Base-by-base conservation (phyloP, 228 moss, liverwort and hornwort species). In the Sphagnum magellanicum region DNA sequence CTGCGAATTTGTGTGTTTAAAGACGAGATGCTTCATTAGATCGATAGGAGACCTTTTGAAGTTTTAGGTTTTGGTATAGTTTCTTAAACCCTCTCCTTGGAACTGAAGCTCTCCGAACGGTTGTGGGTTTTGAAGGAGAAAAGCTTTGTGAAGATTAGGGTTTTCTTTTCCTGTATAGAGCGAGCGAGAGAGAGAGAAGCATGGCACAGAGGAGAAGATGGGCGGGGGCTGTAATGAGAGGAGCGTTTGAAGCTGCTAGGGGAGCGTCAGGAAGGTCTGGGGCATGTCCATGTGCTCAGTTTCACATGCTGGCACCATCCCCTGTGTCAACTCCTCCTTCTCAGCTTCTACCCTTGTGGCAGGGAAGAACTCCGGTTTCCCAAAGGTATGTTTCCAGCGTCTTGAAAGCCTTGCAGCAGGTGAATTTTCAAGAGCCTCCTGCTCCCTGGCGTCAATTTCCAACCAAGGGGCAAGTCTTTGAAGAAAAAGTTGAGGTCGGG, bases 401-500 rank as follows among this genome's bases (percentile, higher is more conserved):
- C 64, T 68, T 67, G n/a, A 66, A 73, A 11, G 68, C 16, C 10
- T 47, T 67, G 62, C 80, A 79, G 5, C 70, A 77, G 48, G 62
- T 69, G 5, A 71, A 79, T 55, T 75, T 89, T 4, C 83, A 77
- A 11, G 84, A 78, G 68, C 81, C 87, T 3, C 95, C 95, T 7
- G 71, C 76, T 1, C 74, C 90, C 69, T 92, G 95, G 92, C 92
- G 95, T 11, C 81, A 81, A 74, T 92, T 95, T 63, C 95, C 95
- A 61, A 77, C 81, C 8, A 80, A 71, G 48, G 92, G 92, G 4
- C 76, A 86, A 65, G 91, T 85, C 8, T 97, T 97, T 72, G 70
- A 74, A 52, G 91, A 93, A 75, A 87, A 87, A 50, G 82, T 79
- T 6, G 70, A 78, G 52, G 74, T 93, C 16, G 93, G 85, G 11